These are phyloP conservation scores for Eutrema yunnanense DNA, from an alignment of 345 rosid genomes.

Conservation along the genomic window DNA sequence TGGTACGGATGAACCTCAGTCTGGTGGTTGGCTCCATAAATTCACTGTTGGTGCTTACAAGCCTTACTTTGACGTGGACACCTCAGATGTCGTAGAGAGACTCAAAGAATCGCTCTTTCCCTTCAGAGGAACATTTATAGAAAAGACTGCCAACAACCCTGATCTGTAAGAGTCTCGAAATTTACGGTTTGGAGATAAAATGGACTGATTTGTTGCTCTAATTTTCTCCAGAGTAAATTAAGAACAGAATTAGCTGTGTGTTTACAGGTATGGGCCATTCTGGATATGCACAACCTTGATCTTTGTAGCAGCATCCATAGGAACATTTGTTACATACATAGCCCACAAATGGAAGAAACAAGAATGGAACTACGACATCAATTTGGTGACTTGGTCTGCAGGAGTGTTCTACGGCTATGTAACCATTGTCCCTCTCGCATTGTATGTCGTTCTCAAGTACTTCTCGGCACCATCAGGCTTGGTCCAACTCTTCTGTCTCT, in stretches of 20 bases:
- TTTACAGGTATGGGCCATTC: slow-evolving; percentile 85
- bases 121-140: slow-evolving; percentile 76
- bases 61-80: slow-evolving; percentile 91
- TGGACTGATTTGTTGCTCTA: background rate
- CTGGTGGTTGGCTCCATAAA: slow-evolving; percentile 63
- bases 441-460: slow-evolving; percentile 82
- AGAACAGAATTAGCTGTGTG: background rate
- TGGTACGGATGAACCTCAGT: slow-evolving; percentile 53
- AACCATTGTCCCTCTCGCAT: slow-evolving; percentile 63
- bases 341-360: slow-evolving; percentile 75
- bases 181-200: background rate
- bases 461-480: slow-evolving; percentile 95
- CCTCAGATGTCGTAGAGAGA: slow-evolving; percentile 82
- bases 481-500: slow-evolving; percentile 83
- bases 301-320: slow-evolving; percentile 91
- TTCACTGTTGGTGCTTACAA: slow-evolving; percentile 74
- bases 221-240: background rate
- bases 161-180: slow-evolving; percentile 58
- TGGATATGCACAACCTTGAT: slow-evolving; percentile 96
- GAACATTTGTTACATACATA: slow-evolving; percentile 90
- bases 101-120: slow-evolving; percentile 87
- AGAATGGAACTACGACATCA: slow-evolving; percentile 89
- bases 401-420: slow-evolving; percentile 93
- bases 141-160: slow-evolving; percentile 66
- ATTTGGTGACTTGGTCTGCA: slow-evolving; percentile 97